Percentiles rank a stretch among this genome's conserved stretches.
Evolutionary conservation across 345 rosid genomes (phyloP).

Genomic region (Populus tremula): DNA sequence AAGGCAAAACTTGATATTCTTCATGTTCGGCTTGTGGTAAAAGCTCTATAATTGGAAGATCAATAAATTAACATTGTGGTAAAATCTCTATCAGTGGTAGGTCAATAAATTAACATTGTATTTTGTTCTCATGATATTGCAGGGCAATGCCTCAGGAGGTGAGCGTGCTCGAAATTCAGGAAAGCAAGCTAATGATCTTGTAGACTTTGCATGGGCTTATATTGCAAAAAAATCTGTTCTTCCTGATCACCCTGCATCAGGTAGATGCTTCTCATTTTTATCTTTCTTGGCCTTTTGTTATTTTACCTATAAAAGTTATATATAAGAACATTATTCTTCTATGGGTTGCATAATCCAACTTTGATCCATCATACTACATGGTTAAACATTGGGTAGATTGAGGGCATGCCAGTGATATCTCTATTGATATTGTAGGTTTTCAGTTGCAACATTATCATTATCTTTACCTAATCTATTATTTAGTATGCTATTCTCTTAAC

Average conservation of each 20-base stretch:
- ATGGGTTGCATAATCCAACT: neutral
- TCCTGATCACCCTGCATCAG: conserved; percentile 66
- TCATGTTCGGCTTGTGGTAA: neutral
- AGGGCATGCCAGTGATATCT: neutral
- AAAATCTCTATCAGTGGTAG: neutral
- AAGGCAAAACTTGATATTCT: conserved; percentile 2
- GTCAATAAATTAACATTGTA: neutral
- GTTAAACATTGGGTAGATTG: neutral
- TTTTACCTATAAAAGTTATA: neutral
- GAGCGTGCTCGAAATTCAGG: conserved; percentile 72
- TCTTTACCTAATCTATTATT: neutral
- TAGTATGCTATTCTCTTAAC: conserved; percentile 3
- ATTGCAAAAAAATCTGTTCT: conserved; percentile 60
- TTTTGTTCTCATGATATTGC: conserved; percentile 20
- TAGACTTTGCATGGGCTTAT: conserved; percentile 61
- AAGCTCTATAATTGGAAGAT: neutral
- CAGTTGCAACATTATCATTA: neutral
- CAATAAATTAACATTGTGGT: too few relatives aligned
- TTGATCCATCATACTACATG: neutral
- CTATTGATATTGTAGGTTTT: neutral
- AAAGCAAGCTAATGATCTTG: conserved; percentile 50
- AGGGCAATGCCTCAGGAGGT: conserved; percentile 98
- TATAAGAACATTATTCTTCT: conserved; percentile 1
- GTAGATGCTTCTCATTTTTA: conserved; percentile 31
- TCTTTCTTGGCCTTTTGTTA: neutral